Evolutionary conservation across 2,329 filamentous ascomycete species (phyloP).

Genomic region (Phaeophleospora eucalypticola): DNA sequence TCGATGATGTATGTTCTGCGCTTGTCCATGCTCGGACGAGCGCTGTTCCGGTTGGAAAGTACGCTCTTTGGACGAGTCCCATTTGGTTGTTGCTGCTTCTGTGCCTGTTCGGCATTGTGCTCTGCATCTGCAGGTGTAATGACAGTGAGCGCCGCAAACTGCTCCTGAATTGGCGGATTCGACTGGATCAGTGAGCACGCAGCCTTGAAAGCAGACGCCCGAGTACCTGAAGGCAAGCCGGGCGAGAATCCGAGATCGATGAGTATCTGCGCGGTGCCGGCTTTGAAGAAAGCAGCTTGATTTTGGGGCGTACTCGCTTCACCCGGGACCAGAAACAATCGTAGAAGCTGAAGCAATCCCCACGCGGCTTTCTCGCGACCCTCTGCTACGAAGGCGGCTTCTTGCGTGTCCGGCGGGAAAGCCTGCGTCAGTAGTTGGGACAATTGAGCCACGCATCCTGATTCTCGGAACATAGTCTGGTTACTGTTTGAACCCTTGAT

Average conservation of each 20-base stretch:
- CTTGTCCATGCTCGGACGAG: slow-evolving; percentile 35
- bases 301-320: slow-evolving; percentile 77
- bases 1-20: slow-evolving; percentile 77
- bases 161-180: slow-evolving; percentile 76
- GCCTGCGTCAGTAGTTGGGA: slow-evolving; percentile 57
- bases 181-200: slow-evolving; percentile 85
- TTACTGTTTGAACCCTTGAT: slow-evolving; percentile 84
- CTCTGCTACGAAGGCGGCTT: slow-evolving; percentile 38
- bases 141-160: slow-evolving; percentile 83
- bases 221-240: slow-evolving; percentile 69
- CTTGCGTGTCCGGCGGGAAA: slow-evolving; percentile 43
- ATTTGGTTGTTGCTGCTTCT: slow-evolving; percentile 23
- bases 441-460: slow-evolving; percentile 72
- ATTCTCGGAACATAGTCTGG: slow-evolving; percentile 89
- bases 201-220: slow-evolving; percentile 77
- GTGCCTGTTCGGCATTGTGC: slow-evolving; percentile 16
- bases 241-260: slow-evolving; percentile 78
- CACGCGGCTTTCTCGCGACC: slow-evolving; percentile 85
- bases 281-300: slow-evolving; percentile 79
- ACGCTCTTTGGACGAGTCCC: slow-evolving; percentile 22
- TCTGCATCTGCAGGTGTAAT: slow-evolving; percentile 18
- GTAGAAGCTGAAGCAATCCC: slow-evolving; percentile 79
- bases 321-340: slow-evolving; percentile 79
- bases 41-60: slow-evolving; percentile 22
- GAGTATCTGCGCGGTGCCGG: slow-evolving; percentile 73